A percentile compares a stretch with the other conserved stretches of the same genome.
Conservation (phyloP, 768 basidiomycete genomes). For the Mycena galericulata region DNA sequence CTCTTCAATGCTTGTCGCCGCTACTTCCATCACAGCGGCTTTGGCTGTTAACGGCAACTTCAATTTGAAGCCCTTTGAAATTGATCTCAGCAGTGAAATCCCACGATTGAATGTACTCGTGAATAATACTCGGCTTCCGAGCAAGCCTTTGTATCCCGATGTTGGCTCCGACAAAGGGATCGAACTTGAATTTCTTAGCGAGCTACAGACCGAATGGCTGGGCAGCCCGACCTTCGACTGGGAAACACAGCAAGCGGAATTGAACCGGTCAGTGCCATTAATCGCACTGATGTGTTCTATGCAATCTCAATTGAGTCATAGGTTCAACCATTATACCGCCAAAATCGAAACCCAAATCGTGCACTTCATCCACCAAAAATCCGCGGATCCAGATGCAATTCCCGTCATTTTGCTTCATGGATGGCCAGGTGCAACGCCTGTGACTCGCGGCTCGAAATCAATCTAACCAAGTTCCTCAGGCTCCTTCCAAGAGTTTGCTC, state of each 20-base stretch:
- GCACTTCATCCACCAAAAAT: not conserved
- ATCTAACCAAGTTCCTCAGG: not conserved
- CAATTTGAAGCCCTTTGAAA: not conserved
- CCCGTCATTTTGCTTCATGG: not conserved
- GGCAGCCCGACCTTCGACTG: not conserved
- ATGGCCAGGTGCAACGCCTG: not conserved
- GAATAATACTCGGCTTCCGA: not conserved
- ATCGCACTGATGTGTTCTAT: too few species aligned
- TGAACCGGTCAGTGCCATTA: not conserved
- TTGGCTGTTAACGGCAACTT: not conserved
- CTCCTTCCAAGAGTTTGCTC: slow-evolving; percentile 18
- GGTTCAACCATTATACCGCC: not conserved
- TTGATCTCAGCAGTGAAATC: not conserved
- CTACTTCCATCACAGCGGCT: too few species aligned
- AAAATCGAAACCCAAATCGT: not conserved
- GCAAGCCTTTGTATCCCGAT: not conserved
- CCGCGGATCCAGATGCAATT: not conserved
- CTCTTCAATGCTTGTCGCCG: too few species aligned
- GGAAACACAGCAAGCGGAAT: slow-evolving; percentile 6
- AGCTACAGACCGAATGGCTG: slow-evolving; percentile 4
- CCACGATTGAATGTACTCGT: not conserved
- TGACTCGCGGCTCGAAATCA: too few species aligned
- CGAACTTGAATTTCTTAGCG: not conserved
- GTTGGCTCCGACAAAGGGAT: slow-evolving; percentile 3
- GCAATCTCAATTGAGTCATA: not conserved